These are phyloP conservation scores for Suillus spraguei DNA, from an alignment of 768 basidiomycete genomes.

Conservation along the genomic window DNA sequence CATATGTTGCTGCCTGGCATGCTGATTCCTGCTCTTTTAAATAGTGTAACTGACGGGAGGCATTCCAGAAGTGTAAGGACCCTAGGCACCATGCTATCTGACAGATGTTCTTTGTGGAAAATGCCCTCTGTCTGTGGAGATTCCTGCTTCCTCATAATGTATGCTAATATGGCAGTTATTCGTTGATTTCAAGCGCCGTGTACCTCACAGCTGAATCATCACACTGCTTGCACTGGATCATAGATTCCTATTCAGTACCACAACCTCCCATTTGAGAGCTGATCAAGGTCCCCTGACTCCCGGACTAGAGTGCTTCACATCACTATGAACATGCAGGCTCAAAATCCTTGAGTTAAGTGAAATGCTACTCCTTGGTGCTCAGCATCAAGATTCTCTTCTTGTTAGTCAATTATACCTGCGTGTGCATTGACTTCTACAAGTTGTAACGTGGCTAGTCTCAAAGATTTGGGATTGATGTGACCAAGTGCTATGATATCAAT, in stretches of 20 bases:
- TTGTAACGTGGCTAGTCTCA: too few species aligned
- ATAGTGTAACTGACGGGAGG: background rate
- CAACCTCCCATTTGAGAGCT: background rate
- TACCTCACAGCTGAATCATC: background rate
- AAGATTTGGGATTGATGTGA: too few species aligned
- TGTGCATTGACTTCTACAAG: too few species aligned
- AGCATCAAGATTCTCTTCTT: too few species aligned
- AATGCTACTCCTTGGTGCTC: constrained; percentile 18
- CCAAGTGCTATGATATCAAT: too few species aligned
- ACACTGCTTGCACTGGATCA: background rate
- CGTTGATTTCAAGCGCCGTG: background rate
- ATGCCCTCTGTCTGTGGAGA: background rate
- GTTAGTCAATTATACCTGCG: too few species aligned
- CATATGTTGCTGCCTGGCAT: background rate
- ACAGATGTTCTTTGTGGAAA: too few species aligned
- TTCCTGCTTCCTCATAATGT: background rate
- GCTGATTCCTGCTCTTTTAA: background rate
- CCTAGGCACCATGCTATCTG: background rate
- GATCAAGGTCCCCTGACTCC: background rate
- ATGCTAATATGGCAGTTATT: background rate
- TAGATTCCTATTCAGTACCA: background rate
- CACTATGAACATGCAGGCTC: background rate
- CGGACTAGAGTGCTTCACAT: background rate
- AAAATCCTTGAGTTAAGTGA: background rate
- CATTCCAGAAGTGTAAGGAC: background rate